Percentiles rank a stretch among this genome's conserved stretches.
phyloP scores from a whole-genome alignment of 140 eudicot species.

The Stevia rebaudiana region DNA sequence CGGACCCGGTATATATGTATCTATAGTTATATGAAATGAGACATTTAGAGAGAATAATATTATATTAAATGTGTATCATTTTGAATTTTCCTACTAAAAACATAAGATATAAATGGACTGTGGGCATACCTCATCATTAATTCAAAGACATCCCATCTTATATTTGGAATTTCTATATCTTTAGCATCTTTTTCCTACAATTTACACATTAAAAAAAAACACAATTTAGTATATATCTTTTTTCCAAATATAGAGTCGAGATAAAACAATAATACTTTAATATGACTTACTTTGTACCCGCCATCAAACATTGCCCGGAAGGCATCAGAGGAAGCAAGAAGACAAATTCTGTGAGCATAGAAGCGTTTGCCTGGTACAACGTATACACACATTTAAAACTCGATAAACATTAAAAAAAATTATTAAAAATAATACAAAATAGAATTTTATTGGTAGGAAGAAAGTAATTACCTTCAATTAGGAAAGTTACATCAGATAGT shows the following conservation, averaged over 20 bases:
- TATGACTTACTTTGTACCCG: constrained; percentile 61
- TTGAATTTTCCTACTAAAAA: neutral
- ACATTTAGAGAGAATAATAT: neutral
- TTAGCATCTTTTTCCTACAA: constrained; percentile 79
- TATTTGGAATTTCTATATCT: constrained; percentile 80
- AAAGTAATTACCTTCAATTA: constrained; percentile 62
- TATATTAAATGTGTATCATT: neutral
- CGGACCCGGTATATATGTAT: constrained; percentile 86
- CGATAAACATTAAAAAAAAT: neutral
- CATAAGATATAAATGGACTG: neutral
- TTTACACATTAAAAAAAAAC: neutral
- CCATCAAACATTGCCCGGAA: constrained; percentile 95
- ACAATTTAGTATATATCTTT: neutral
- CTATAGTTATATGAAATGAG: constrained; percentile 21
- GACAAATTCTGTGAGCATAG: constrained; percentile 81
- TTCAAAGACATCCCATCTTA: constrained; percentile 86
- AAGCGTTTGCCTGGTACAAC: constrained; percentile 61
- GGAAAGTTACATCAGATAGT: constrained; percentile 77
- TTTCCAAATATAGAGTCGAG: neutral
- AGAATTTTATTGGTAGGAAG: neutral
- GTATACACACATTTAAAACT: neutral
- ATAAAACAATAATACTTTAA: neutral
- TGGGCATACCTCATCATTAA: constrained; percentile 83
- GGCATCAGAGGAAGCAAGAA: constrained; percentile 93
- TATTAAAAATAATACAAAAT: too few species aligned